Conservation (phyloP, 176 grass and related monocot genomes). For the Musa itinerans region DNA sequence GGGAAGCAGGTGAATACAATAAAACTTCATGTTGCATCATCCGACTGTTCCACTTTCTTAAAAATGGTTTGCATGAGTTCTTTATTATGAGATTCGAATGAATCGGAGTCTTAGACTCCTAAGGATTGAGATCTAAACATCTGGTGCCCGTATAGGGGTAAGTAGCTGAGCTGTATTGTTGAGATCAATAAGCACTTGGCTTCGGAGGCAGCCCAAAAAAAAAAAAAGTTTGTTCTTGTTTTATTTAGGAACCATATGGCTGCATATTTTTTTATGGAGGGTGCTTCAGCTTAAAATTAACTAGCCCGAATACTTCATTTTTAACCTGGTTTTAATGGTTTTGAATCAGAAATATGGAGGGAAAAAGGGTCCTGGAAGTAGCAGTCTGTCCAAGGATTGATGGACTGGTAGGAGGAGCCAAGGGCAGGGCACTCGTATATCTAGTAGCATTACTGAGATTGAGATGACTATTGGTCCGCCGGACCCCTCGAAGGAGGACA, state of each 20-base stretch:
- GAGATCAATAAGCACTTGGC: not conserved
- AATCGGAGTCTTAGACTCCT: not conserved
- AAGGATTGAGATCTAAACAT: not conserved
- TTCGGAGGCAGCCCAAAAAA: not conserved
- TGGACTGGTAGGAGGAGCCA: not conserved
- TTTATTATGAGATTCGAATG: not conserved
- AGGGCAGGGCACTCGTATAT: not conserved
- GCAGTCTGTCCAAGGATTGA: not conserved
- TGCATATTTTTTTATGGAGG: not conserved
- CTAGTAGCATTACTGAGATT: not conserved
- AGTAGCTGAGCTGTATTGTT: not conserved
- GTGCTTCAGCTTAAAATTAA: not conserved
- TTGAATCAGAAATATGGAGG: conserved; percentile 4
- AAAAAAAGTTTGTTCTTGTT: not conserved
- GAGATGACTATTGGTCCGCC: not conserved
- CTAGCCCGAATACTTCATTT: not conserved
- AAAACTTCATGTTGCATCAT: not conserved
- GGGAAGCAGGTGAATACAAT: conserved; percentile 7
- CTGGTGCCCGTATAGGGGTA: not conserved
- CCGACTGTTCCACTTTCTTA: not conserved
- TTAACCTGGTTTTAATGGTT: not conserved
- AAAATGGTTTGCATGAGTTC: not conserved
- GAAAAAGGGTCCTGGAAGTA: conserved; percentile 18
- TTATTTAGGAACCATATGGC: not conserved
- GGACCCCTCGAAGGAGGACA: not conserved